Percentiles rank a stretch among this genome's conserved stretches.
Conservation (phyloP, 768 basidiomycete genomes). For the Pulveroboletus ravenelii region DNA sequence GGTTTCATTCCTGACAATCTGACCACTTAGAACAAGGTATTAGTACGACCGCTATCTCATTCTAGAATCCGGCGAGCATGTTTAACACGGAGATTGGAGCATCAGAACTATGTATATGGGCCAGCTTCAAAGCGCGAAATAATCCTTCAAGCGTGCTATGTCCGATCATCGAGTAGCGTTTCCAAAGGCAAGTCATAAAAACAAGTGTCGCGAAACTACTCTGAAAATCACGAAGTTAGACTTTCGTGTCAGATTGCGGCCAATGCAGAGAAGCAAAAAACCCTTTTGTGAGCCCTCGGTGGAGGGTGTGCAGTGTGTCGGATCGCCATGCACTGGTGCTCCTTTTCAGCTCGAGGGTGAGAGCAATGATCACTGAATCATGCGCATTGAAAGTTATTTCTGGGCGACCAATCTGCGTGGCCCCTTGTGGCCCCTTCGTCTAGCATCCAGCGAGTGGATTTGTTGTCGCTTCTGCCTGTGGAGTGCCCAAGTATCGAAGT, state of each 20-base stretch:
- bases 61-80: too few species aligned
- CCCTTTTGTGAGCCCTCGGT: neutral
- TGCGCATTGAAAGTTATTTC: neutral
- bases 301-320: neutral
- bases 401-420: neutral
- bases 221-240: too few species aligned
- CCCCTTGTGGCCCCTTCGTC: too few species aligned
- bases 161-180: neutral
- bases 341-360: neutral
- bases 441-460: too few species aligned
- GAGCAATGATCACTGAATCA: too few species aligned
- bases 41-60: too few species aligned
- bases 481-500: neutral
- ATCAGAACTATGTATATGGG: neutral
- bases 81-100: too few species aligned
- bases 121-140: neutral
- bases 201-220: neutral
- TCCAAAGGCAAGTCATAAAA: neutral
- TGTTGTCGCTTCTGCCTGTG: neutral
- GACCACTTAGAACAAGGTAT: neutral
- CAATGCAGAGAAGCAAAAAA: neutral
- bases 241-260: too few species aligned
- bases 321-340: neutral
- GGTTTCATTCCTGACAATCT: neutral
- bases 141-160: neutral